These are phyloP conservation scores for Raddia guianensis DNA, from an alignment of 176 grass and related monocot species.

Conservation along the genomic window DNA sequence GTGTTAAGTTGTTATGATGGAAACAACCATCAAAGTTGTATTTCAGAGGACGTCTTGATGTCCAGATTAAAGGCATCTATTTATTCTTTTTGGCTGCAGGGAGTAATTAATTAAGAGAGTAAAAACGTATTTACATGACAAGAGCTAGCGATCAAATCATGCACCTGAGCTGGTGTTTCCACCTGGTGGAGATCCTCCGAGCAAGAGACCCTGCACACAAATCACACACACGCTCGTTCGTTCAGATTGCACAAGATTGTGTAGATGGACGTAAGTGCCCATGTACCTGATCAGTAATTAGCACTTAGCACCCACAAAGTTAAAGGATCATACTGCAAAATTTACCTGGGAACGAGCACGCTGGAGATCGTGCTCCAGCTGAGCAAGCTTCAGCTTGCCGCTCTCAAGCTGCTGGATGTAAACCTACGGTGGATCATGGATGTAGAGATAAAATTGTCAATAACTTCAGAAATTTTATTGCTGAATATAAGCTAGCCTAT, in stretches of 20 bases:
- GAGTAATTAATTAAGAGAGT: too few relatives aligned
- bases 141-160: not conserved
- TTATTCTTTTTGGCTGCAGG: too few relatives aligned
- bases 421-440: conserved; percentile 46
- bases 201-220: conserved; percentile 59
- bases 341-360: conserved; percentile 73
- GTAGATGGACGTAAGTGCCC: not conserved
- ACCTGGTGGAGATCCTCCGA: conserved; percentile 59
- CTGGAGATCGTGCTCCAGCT: conserved; percentile 84
- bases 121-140: not conserved
- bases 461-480: conserved; percentile 4
- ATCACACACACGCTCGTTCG: not conserved
- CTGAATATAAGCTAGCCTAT: not conserved
- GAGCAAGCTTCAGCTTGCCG: conserved; percentile 75
- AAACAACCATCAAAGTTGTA: too few relatives aligned
- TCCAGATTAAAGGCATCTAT: too few relatives aligned
- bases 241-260: conserved; percentile 15
- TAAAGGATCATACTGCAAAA: not conserved
- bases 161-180: conserved; percentile 71
- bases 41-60: too few relatives aligned
- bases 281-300: not conserved
- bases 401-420: conserved; percentile 85
- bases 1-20: too few relatives aligned
- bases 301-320: not conserved
- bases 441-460: conserved; percentile 18